Conservation (phyloP, 2,329 filamentous ascomycete genomes). For the Ophioceras dolichostomum region DNA sequence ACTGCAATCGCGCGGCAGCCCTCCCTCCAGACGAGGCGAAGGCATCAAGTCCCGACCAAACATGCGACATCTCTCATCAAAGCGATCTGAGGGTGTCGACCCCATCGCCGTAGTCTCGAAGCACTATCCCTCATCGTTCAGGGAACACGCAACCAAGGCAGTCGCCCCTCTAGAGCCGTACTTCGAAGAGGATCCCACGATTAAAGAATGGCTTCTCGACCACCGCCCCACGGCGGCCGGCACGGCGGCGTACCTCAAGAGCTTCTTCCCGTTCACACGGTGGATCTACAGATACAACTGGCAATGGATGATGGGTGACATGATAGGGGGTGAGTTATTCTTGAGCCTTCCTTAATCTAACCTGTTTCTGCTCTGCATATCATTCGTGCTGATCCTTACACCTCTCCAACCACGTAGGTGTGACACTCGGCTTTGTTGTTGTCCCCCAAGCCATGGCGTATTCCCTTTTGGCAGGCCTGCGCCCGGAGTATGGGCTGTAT, state of each 20-base stretch:
- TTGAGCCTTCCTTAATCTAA: neutral
- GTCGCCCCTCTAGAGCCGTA: slow-evolving; percentile 10
- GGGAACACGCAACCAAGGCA: neutral
- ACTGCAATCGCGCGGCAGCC: too few relatives aligned
- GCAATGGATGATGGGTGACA: slow-evolving; percentile 1
- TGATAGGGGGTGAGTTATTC: slow-evolving; percentile 2
- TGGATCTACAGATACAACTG: slow-evolving; percentile 23
- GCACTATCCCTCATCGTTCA: neutral
- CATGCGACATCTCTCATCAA: too few relatives aligned
- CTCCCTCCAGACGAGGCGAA: too few relatives aligned
- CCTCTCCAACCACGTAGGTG: neutral
- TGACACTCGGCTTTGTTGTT: slow-evolving; percentile 35
- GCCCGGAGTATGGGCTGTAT: slow-evolving; percentile 62
- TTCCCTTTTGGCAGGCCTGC: slow-evolving; percentile 57
- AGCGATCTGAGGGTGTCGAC: too few relatives aligned
- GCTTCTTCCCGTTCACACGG: slow-evolving; percentile 33
- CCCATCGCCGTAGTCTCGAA: too few relatives aligned
- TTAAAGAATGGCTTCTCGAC: slow-evolving; percentile 26
- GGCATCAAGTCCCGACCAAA: too few relatives aligned
- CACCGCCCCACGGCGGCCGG: slow-evolving; percentile 19
- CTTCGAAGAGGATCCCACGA: slow-evolving; percentile 27
- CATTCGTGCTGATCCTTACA: neutral
- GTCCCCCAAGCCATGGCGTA: slow-evolving; percentile 76
- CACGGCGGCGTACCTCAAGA: slow-evolving; percentile 21
- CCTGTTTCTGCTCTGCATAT: too few relatives aligned